Evolutionary conservation across 2,329 filamentous ascomycete species (phyloP), one percentile per base, ranked within the genome.

Genomic region (Sporothrix mexicana): DNA sequence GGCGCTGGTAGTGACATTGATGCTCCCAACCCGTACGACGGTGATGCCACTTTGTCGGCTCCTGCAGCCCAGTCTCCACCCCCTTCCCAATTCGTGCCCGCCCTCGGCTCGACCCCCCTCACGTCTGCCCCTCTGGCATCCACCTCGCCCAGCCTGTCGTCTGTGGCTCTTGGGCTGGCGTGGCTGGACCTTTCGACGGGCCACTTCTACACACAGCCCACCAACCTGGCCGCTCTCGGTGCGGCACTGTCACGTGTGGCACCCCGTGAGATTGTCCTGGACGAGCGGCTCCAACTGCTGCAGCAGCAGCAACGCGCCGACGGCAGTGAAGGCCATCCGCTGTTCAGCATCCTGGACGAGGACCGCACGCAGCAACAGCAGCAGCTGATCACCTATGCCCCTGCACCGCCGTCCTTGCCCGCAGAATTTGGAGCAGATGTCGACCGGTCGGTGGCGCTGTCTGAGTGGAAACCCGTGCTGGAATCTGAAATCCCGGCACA

Each of bases 171-270:
- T 72, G 96, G 96, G 2, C 84, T 99, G 68, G 93, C 96, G 55
- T 99, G 96, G 96, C 85, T 98, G 64, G 96, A 99, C 81, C 83
- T 98, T 36, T 98, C 96, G 9, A 99, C 96, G 2, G 96, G 96
- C 15, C 93, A 95, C 77, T 99, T 99, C 82, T 94, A 91, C 78
- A 97, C 94, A 0, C 94, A 98, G 79, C 85, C 85, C 20, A 91
- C 92, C 0, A 90, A 91, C 23, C 82, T 95, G 8, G 84, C 88
- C 68, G 90, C 91, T 71, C 83, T 99, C 4, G 86, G 93, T n/a
- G 94, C 95, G 10, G 90, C 92, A 23, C 85, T 98, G 69, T 92
- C 95, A 41, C 90, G 95, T 36, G 92, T 98, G 75, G 89, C 90
- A 20, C 94, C 96, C 1, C 88, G 92, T 61, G 96, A 99, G 80